Evolutionary conservation across 169 alveolate species (phyloP).

Genomic region (Amoebophrya sp.): DNA sequence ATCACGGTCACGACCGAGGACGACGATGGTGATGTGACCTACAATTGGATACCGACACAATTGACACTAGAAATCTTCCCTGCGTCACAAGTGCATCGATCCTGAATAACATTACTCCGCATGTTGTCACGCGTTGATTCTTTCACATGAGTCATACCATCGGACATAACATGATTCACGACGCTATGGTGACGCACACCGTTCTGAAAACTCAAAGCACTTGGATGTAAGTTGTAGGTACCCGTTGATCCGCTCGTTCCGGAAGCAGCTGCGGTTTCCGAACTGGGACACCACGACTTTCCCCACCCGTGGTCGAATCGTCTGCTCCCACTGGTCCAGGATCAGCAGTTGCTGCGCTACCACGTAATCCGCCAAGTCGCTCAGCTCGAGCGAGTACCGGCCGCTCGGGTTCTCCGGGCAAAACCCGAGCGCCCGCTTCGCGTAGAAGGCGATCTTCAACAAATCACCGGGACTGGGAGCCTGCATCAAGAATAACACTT

Average conservation of each 20-base stretch:
- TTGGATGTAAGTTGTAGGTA: too few species aligned
- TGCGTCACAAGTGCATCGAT: too few species aligned
- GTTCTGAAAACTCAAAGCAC: too few species aligned
- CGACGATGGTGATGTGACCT: too few species aligned
- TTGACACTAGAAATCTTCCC: too few species aligned
- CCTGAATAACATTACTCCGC: too few species aligned
- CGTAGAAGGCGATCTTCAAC: neutral
- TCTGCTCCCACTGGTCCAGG: neutral
- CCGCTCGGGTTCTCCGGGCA: slow-evolving; percentile 11
- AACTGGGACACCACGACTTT: neutral
- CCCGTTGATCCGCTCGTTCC: neutral
- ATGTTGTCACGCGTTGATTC: too few species aligned
- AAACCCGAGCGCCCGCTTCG: neutral
- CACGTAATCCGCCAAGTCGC: neutral
- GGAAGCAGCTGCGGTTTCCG: slow-evolving; percentile 25
- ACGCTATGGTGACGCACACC: too few species aligned
- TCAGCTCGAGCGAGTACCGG: neutral
- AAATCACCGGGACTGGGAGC: neutral
- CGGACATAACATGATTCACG: too few species aligned
- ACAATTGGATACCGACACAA: too few species aligned
- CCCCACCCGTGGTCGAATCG: neutral
- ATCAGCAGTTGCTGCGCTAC: slow-evolving; percentile 6
- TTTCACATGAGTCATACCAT: too few species aligned
- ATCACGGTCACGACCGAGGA: too few species aligned
- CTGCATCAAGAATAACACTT: neutral